A percentile compares a stretch with the other conserved stretches of the same genome.
phyloP scores from a whole-genome alignment of 2,329 filamentous ascomycete genomes.

The Blastomyces percursus region DNA sequence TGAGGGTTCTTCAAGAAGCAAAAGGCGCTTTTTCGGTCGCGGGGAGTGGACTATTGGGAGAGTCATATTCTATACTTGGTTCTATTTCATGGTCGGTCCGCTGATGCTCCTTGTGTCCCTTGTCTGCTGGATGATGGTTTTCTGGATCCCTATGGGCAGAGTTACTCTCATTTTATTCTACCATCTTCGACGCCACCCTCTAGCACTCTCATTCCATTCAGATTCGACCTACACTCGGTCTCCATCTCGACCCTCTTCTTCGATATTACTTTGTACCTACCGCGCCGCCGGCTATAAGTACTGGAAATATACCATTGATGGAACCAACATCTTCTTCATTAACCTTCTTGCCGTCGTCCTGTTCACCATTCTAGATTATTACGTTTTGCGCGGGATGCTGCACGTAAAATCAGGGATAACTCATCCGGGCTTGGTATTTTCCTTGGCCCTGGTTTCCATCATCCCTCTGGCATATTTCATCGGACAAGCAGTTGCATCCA shows the following conservation, averaged over 20 bases:
- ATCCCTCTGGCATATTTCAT: constrained; percentile 98
- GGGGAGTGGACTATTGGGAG: constrained; percentile 92
- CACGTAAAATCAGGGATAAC: constrained; percentile 64
- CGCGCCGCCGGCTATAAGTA: constrained; percentile 88
- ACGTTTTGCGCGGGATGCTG: constrained; percentile 59
- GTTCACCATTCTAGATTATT: constrained; percentile 91
- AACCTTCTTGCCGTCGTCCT: constrained; percentile 89
- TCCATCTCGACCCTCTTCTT: constrained; percentile 61
- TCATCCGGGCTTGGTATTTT: constrained; percentile 74
- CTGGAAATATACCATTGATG: constrained; percentile 98
- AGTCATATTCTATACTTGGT: constrained; percentile 91
- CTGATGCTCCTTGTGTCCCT: constrained; percentile 73
- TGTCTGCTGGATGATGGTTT: constrained; percentile 92
- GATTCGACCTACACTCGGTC: constrained; percentile 65
- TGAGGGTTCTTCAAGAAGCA: constrained; percentile 43
- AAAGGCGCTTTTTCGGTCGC: constrained; percentile 83
- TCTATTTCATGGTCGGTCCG: constrained; percentile 85
- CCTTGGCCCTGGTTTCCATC: constrained; percentile 74
- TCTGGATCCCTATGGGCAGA: constrained; percentile 97
- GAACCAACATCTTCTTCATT: constrained; percentile 98
- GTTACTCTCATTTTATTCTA: constrained; percentile 81
- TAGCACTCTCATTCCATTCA: constrained; percentile 86
- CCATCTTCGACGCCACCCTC: constrained; percentile 81
- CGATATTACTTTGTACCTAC: constrained; percentile 92
- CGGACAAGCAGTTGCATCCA: constrained; percentile 93